These are phyloP conservation scores for Ajuga reptans DNA, from an alignment of 305 asterid genomes.

Conservation along the genomic window DNA sequence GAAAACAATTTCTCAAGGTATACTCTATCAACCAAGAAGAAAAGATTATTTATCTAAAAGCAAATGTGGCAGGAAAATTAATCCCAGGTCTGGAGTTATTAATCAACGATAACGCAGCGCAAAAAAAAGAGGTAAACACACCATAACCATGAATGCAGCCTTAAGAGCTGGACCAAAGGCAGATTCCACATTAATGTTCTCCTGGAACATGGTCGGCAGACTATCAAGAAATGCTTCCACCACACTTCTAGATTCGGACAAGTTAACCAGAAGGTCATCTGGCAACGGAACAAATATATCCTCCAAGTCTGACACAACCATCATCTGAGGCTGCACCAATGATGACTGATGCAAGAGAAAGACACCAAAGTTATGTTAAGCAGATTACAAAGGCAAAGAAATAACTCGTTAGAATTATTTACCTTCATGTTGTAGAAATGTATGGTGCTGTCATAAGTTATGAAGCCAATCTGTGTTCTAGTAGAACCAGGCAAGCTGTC, in stretches of 20 bases:
- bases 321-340: conserved; percentile 91
- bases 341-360: conserved; percentile 69
- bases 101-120: background rate
- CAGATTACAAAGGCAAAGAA: conserved; percentile 9
- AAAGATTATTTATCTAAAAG: background rate
- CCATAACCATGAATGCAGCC: conserved; percentile 94
- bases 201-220: conserved; percentile 87
- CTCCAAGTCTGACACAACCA: conserved; percentile 96
- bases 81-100: background rate
- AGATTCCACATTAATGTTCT: conserved; percentile 78
- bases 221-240: conserved; percentile 93
- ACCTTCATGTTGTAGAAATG: conserved; percentile 97
- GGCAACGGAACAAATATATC: conserved; percentile 92
- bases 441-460: conserved; percentile 85
- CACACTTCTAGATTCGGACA: conserved; percentile 88
- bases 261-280: conserved; percentile 92
- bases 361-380: conserved; percentile 14
- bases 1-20: background rate
- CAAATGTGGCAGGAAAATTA: background rate
- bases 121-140: conserved; percentile 34
- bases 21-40: background rate
- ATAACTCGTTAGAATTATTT: conserved; percentile 17
- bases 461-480: conserved; percentile 92
- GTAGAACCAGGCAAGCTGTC: conserved; percentile 86
- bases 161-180: conserved; percentile 99